These are phyloP conservation scores for Trifolium repens DNA, from an alignment of 306 rosid species.

Conservation along the genomic window DNA sequence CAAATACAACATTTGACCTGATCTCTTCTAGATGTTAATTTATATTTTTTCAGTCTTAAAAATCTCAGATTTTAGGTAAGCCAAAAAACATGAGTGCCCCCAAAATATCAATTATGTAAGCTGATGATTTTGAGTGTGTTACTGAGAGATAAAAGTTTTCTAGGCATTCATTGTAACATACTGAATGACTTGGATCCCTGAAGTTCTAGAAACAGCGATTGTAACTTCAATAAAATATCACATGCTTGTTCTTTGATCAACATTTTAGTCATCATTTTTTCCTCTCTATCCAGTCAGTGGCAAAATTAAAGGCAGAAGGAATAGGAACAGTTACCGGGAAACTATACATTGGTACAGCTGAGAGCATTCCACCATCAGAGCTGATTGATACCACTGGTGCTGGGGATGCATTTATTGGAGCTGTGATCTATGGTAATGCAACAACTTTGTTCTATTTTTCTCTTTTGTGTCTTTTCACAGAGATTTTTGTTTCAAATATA, in stretches of 20 bases:
- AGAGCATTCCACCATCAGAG: slow-evolving; percentile 77
- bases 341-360: slow-evolving; percentile 82
- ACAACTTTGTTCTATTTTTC: slow-evolving; percentile 33
- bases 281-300: slow-evolving; percentile 61
- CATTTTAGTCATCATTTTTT: slow-evolving; percentile 29
- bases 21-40: slow-evolving; percentile 4
- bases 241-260: slow-evolving; percentile 32
- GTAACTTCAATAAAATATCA: not conserved
- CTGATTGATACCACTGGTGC: slow-evolving; percentile 95
- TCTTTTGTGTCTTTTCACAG: not conserved
- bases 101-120: slow-evolving; percentile 16
- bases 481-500: not conserved
- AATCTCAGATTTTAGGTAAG: no score
- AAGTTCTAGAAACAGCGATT: slow-evolving; percentile 30
- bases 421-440: slow-evolving; percentile 78
- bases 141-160: not conserved
- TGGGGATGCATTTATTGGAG: slow-evolving; percentile 98
- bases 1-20: not conserved
- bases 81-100: no score
- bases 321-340: slow-evolving; percentile 76
- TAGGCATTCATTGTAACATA: not conserved
- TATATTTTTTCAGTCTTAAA: not conserved
- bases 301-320: slow-evolving; percentile 78
- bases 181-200: slow-evolving; percentile 4
- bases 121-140: not conserved